A percentile compares a stretch with the other conserved stretches of the same genome.
These are phyloP conservation scores for Coemansia biformis DNA, from an alignment of 192 early-diverging fungal genomes.

Conservation along the genomic window DNA sequence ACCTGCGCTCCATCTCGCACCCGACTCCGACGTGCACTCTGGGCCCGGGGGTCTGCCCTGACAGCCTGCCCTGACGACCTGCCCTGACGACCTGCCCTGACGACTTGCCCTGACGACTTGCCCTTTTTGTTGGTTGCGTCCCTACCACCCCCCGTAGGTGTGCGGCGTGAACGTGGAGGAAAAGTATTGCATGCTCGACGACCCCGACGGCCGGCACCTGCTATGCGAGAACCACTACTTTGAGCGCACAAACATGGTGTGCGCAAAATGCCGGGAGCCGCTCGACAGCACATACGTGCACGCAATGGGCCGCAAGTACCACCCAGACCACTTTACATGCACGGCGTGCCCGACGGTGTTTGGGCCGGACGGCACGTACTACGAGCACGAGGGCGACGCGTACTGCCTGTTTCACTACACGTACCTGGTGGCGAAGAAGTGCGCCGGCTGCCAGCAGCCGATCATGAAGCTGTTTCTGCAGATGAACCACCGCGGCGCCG, in stretches of 20 bases:
- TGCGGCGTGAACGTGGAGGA: slow-evolving; percentile 41
- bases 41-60: too few species aligned
- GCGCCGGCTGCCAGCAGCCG: slow-evolving; percentile 92
- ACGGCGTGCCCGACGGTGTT: slow-evolving; percentile 86
- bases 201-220: slow-evolving; percentile 33
- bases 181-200: slow-evolving; percentile 32
- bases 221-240: slow-evolving; percentile 43
- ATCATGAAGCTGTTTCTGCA: slow-evolving; percentile 97
- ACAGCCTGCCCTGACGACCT: too few species aligned
- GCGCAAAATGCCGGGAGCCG: slow-evolving; percentile 75
- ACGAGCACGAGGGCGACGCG: slow-evolving; percentile 86
- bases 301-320: slow-evolving; percentile 89
- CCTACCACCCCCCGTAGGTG: too few species aligned
- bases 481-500: slow-evolving; percentile 66
- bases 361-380: slow-evolving; percentile 92
- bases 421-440: slow-evolving; percentile 78
- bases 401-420: slow-evolving; percentile 97
- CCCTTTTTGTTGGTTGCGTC: background rate
- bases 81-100: too few species aligned
- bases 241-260: slow-evolving; percentile 47
- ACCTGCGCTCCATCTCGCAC: too few species aligned
- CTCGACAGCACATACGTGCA: slow-evolving; percentile 88
- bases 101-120: too few species aligned
- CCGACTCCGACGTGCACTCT: too few species aligned
- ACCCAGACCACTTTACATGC: slow-evolving; percentile 97